phyloP scores from a whole-genome alignment of 2,329 filamentous ascomycete genomes.

The Fusarium sp. region DNA sequence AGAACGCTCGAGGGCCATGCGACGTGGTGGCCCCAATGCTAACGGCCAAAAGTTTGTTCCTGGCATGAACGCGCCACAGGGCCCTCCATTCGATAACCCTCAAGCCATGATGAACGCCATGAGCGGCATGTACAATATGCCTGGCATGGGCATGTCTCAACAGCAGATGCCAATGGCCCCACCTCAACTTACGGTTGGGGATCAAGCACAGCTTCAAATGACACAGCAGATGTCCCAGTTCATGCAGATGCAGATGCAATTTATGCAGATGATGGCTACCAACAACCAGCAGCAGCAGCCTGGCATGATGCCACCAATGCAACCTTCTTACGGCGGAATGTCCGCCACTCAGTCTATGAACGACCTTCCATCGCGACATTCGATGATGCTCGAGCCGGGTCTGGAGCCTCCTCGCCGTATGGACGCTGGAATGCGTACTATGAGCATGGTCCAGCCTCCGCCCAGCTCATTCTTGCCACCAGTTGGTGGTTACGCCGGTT shows the following conservation, averaged over 20 bases:
- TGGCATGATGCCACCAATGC: conserved; percentile 46
- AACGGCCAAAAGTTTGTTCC: conserved; percentile 61
- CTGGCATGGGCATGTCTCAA: conserved; percentile 48
- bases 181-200: conserved; percentile 67
- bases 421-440: conserved; percentile 71
- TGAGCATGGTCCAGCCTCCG: conserved; percentile 85
- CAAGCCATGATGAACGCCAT: conserved; percentile 57
- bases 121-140: conserved; percentile 49
- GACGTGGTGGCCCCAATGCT: conserved; percentile 80
- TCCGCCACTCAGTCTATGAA: conserved; percentile 57
- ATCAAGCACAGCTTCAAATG: conserved; percentile 83
- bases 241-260: conserved; percentile 95
- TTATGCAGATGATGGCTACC: conserved; percentile 83
- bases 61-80: conserved; percentile 54
- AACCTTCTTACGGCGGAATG: conserved; percentile 47
- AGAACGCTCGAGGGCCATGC: conserved; percentile 81
- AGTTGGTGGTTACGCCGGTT: conserved; percentile 49
- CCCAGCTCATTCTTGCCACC: conserved; percentile 67
- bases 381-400: conserved; percentile 61
- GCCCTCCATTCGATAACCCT: conserved; percentile 60
- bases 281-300: conserved; percentile 49
- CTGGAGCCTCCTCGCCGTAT: conserved; percentile 58
- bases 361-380: conserved; percentile 59
- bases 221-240: conserved; percentile 87
- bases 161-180: conserved; percentile 55